Conservation (phyloP, 2,329 filamentous ascomycete genomes). For the Fusarium algeriense region DNA sequence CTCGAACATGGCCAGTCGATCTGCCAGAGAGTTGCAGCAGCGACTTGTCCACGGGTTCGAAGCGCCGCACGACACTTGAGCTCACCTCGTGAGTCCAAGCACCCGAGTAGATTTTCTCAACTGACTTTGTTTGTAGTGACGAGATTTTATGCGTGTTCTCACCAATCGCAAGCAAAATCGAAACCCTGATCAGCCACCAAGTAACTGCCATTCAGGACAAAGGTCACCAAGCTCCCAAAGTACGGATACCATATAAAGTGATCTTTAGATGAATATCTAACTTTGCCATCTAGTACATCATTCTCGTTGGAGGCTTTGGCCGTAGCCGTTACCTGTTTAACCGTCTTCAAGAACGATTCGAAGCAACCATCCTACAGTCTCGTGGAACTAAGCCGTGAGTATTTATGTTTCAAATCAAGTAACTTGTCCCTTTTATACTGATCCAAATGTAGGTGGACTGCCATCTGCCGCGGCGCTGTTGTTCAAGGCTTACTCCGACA, state of each 20-base stretch:
- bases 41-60: not conserved
- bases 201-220: constrained; percentile 33
- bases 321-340: constrained; percentile 48
- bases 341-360: constrained; percentile 30
- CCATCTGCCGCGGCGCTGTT: constrained; percentile 52
- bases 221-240: constrained; percentile 44
- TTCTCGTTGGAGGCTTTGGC: constrained; percentile 57
- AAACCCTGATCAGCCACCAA: constrained; percentile 46
- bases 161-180: constrained; percentile 37
- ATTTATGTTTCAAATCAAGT: accelerated
- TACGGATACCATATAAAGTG: constrained; percentile 3
- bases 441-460: constrained; percentile 49
- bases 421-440: not conserved
- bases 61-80: constrained; percentile 7
- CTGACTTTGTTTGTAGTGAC: not conserved
- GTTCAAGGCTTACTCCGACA: constrained; percentile 37
- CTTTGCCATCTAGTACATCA: constrained; percentile 47
- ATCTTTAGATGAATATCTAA: not conserved
- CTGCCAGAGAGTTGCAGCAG: constrained; percentile 24
- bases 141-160: constrained; percentile 47
- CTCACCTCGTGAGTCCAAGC: constrained; percentile 3
- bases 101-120: accelerated
- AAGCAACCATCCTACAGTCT: constrained; percentile 47
- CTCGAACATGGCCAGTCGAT: constrained; percentile 27
- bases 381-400: constrained; percentile 52